phyloP scores from a whole-genome alignment of 495 filamentous ascomycete species.

The Penicillium manginii region DNA sequence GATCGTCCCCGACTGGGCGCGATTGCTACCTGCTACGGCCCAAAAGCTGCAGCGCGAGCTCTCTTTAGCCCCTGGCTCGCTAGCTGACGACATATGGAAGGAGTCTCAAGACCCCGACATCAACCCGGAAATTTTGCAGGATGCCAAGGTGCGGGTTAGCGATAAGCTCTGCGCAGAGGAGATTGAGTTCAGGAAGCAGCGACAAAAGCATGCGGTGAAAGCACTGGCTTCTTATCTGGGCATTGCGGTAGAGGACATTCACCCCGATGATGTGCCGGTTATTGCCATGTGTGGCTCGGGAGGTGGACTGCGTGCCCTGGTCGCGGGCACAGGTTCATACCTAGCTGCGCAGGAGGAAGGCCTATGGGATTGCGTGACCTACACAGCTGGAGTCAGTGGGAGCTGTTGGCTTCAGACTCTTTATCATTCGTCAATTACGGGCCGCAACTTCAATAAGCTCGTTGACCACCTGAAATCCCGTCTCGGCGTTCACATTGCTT shows the following conservation, averaged over 20 bases:
- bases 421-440: slow-evolving; percentile 82
- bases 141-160: slow-evolving; percentile 80
- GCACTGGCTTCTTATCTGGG: slow-evolving; percentile 82
- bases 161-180: slow-evolving; percentile 85
- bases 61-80: slow-evolving; percentile 79
- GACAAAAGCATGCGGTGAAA: slow-evolving; percentile 64
- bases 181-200: slow-evolving; percentile 64
- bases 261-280: slow-evolving; percentile 87
- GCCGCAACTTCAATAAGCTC: slow-evolving; percentile 62
- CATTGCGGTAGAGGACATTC: slow-evolving; percentile 75
- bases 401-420: slow-evolving; percentile 94
- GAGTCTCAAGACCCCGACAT: slow-evolving; percentile 82
- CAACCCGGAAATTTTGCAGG: slow-evolving; percentile 82
- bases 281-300: slow-evolving; percentile 95
- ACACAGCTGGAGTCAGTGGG: slow-evolving; percentile 91
- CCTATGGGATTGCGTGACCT: slow-evolving; percentile 90
- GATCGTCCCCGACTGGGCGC: slow-evolving; percentile 82
- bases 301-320: slow-evolving; percentile 84
- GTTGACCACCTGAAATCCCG: slow-evolving; percentile 85
- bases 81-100: slow-evolving; percentile 90
- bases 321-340: slow-evolving; percentile 85
- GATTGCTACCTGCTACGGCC: slow-evolving; percentile 72
- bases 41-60: slow-evolving; percentile 87
- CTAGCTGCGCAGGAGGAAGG: slow-evolving; percentile 80
- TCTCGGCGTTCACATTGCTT: slow-evolving; percentile 86